Evolutionary conservation across 352 stramenopile genomes (phyloP).

Genomic region (Pythium sukuiense): DNA sequence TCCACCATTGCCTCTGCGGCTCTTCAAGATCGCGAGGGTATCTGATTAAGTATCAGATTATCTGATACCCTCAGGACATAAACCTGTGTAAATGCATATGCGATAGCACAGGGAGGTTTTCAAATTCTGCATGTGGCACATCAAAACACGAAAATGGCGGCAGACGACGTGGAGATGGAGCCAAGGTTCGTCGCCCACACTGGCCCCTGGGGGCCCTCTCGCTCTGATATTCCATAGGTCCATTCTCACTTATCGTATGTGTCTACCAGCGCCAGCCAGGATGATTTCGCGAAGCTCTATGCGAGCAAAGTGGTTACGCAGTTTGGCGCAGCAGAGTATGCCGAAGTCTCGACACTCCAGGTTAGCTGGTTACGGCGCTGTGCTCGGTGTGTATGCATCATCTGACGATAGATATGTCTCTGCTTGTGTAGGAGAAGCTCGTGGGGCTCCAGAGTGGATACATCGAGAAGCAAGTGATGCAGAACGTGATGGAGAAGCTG

Average conservation of each 20-base stretch:
- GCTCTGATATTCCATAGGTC: not conserved
- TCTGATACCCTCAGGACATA: not conserved
- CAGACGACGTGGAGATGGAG: slow-evolving; percentile 30
- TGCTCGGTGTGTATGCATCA: not conserved
- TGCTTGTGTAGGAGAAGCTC: slow-evolving; percentile 37
- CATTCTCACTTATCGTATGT: not conserved
- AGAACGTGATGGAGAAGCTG: slow-evolving; percentile 76
- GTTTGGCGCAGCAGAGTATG: slow-evolving; percentile 13
- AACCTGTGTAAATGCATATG: slow-evolving; percentile 19
- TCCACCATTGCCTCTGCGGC: not conserved
- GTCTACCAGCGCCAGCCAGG: slow-evolving; percentile 21
- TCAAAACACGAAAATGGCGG: slow-evolving; percentile 29
- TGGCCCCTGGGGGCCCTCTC: not conserved
- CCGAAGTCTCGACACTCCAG: slow-evolving; percentile 26
- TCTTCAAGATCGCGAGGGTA: slow-evolving; percentile 22
- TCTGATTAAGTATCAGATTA: too few relatives aligned
- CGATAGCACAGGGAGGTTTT: slow-evolving; percentile 12
- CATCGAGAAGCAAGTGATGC: slow-evolving; percentile 60
- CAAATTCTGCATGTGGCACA: slow-evolving; percentile 12
- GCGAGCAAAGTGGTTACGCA: slow-evolving; percentile 31
- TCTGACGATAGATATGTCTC: not conserved
- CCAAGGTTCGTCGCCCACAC: not conserved
- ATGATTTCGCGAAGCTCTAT: slow-evolving; percentile 49
- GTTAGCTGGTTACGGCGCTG: not conserved
- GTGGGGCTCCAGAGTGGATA: slow-evolving; percentile 51